These are phyloP conservation scores for Quercus robur DNA, from an alignment of 306 rosid genomes.

Conservation along the genomic window DNA sequence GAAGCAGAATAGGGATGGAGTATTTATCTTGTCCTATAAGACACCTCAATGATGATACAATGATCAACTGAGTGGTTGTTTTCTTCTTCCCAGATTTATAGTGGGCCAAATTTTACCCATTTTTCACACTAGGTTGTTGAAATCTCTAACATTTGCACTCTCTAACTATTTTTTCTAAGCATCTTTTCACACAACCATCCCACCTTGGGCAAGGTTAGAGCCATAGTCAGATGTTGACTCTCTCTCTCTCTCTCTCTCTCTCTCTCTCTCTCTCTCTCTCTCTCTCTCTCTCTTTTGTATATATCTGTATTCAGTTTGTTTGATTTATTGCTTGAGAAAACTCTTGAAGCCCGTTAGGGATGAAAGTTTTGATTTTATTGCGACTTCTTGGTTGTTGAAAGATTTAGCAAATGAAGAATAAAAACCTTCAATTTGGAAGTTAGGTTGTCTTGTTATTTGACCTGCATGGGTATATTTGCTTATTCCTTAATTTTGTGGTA, in stretches of 20 bases:
- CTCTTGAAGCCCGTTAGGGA: not conserved
- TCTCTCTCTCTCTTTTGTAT: no score
- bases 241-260: no score
- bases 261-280: no score
- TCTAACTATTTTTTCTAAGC: not conserved
- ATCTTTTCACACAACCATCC: not conserved
- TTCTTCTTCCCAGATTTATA: not conserved
- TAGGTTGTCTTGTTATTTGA: not conserved
- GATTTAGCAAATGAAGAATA: not conserved
- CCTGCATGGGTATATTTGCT: not conserved
- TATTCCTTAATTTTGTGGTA: not conserved
- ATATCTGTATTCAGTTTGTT: no score
- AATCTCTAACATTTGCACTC: not conserved
- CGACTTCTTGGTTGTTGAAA: not conserved
- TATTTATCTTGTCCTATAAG: not conserved
- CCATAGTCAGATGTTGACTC: not conserved
- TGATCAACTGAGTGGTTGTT: not conserved
- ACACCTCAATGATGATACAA: not conserved
- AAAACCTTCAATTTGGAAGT: not conserved
- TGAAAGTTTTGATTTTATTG: not conserved
- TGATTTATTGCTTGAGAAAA: not conserved
- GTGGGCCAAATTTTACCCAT: not conserved
- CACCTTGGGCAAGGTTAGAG: not conserved
- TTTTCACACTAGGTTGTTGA: not conserved
- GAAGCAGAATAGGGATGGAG: not conserved